A percentile compares a stretch with the other conserved stretches of the same genome.
These are phyloP conservation scores for Sarocladium oryzae DNA, from an alignment of 2,329 filamentous ascomycete genomes.

Conservation along the genomic window DNA sequence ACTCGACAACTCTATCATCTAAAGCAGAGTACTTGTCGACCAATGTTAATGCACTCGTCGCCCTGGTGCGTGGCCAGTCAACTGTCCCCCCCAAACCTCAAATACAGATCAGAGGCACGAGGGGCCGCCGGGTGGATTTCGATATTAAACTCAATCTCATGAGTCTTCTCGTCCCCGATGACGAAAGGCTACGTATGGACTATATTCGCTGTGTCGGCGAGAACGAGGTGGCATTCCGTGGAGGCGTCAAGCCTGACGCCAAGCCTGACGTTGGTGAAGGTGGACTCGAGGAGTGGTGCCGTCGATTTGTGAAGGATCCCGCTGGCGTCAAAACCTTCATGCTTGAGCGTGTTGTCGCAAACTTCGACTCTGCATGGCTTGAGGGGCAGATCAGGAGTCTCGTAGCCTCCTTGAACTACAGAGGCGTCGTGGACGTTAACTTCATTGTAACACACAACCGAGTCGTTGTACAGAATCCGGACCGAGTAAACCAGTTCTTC, in stretches of 20 bases:
- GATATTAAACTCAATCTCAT: conserved; percentile 49
- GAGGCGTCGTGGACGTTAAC: conserved; percentile 39
- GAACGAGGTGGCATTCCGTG: conserved; percentile 45
- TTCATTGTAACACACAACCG: conserved; percentile 44
- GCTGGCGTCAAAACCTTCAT: conserved; percentile 41
- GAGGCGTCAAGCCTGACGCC: conserved; percentile 34
- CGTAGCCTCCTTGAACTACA: conserved; percentile 42
- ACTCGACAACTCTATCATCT: conserved; percentile 40
- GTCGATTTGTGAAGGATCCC: conserved; percentile 38
- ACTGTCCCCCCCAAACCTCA: conserved; percentile 49
- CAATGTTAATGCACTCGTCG: conserved; percentile 36
- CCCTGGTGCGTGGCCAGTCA: conserved; percentile 41
- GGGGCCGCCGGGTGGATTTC: conserved; percentile 41
- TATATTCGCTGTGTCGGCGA: conserved; percentile 45
- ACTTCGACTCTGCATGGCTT: conserved; percentile 48
- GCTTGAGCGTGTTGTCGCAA: conserved; percentile 45
- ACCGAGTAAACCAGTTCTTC: conserved; percentile 48
- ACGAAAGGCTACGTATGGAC: conserved; percentile 38
- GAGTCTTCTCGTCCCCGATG: conserved; percentile 43
- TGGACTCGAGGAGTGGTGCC: conserved; percentile 41
- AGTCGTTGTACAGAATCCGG: conserved; percentile 44
- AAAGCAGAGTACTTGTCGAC: conserved; percentile 42
- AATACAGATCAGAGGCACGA: conserved; percentile 41
- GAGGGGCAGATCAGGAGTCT: conserved; percentile 48
- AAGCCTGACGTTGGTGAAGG: conserved; percentile 37